Evolutionary conservation across 306 rosid species (phyloP), one percentile per base, ranked within the genome.

Genomic region (Heteromeles arbutifolia): DNA sequence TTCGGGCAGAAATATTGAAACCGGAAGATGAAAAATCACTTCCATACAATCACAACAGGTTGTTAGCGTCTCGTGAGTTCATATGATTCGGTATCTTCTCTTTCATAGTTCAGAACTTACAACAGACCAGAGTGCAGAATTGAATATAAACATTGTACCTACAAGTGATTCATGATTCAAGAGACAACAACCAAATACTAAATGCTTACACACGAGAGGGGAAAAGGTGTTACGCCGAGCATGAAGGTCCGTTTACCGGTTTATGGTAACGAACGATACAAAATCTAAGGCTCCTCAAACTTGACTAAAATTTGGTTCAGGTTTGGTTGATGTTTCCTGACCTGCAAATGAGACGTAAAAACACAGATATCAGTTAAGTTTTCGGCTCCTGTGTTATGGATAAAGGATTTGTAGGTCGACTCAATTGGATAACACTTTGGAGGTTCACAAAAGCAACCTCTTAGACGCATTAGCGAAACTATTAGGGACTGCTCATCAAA

Each of bases 261-360:
- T 39, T 56, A 34, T 24, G 29, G 58, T 39, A 5, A 66, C 32
- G 52, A 11, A 39, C 6, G 43, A 32, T 34, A 52, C 63, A 22
- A 70, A 81, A 73, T 78, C 86, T 80, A 84, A 48, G 53, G 74
- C 79, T 92, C 93, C 79, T 92, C 93, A 77, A 92, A 95, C 74
- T 84, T 88, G 66, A 90, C 81, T 74, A 79, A 78, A 67, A 90
- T 86, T 73, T 86, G 90, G 67, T 80, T 75, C 88, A 87, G 77
- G 52, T 34, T 66, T 22, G 97, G 97, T 70, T 86, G 92, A 74
- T 88, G 97, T 79, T 87, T 95, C 87, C 97, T 85, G 68, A 92
- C 93, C 98, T 90, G 90, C 81, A 84, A 25, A 37, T 66, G 74
- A 81, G 75, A 45, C 8, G 25, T 26, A 67, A 73, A 43, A 56